Evolutionary conservation across 108 stramenopile genomes (phyloP).

Genomic region (Parietichytrium sp.): DNA sequence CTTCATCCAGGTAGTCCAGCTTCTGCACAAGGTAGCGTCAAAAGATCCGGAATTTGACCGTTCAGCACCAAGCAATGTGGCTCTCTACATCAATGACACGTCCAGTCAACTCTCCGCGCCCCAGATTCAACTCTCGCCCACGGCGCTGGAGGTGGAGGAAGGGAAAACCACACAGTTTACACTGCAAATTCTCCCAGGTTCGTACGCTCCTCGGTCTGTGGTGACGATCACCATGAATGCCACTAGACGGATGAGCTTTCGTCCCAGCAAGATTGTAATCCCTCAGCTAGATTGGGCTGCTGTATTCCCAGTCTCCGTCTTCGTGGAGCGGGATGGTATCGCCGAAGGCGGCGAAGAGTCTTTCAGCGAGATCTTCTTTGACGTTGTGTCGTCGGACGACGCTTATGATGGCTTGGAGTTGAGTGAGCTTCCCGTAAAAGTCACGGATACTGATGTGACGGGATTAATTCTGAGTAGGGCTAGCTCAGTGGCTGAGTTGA

Average conservation of each 20-base stretch:
- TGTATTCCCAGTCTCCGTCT: neutral
- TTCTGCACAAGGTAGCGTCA: neutral
- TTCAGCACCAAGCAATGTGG: neutral
- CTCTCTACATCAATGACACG: constrained; percentile 3
- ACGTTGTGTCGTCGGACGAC: neutral
- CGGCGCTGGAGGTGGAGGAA: neutral
- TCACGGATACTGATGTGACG: neutral
- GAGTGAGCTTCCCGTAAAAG: neutral
- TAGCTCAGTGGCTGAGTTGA: no score
- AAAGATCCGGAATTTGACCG: neutral
- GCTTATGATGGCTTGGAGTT: neutral
- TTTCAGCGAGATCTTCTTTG: neutral
- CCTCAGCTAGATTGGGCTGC: neutral
- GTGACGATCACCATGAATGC: neutral
- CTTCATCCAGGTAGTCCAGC: constrained; percentile 37
- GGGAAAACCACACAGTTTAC: neutral
- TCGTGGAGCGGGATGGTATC: neutral
- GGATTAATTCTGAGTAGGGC: constrained; percentile 3
- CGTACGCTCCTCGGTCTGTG: neutral
- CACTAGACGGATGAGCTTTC: neutral
- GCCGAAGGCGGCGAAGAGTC: neutral
- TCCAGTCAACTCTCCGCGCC: neutral
- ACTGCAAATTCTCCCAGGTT: neutral
- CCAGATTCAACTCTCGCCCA: neutral
- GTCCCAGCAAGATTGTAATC: neutral